A percentile compares a stretch with the other conserved stretches of the same genome.
These are phyloP conservation scores for Talaromyces sp. DNA, from an alignment of 2,329 filamentous ascomycete genomes.

Conservation along the genomic window DNA sequence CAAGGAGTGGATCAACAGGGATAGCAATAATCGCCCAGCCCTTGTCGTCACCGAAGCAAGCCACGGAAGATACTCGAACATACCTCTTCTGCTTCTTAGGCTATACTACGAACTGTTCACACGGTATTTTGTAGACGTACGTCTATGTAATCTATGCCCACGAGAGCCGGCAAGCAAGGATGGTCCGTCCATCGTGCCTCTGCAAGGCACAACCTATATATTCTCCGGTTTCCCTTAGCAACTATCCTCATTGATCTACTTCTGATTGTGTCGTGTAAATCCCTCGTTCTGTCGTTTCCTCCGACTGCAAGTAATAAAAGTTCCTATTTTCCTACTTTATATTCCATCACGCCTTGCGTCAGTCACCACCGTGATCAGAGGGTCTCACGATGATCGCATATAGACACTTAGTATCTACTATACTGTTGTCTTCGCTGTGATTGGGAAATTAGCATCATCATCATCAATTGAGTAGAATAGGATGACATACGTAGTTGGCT, in stretches of 20 bases:
- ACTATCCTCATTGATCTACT: slow-evolving; percentile 13
- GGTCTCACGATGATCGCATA: not conserved
- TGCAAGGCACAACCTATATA: slow-evolving; percentile 16
- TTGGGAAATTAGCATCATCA: not conserved
- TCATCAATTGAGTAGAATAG: not conserved
- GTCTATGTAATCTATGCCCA: not conserved
- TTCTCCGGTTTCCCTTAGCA: slow-evolving; percentile 19
- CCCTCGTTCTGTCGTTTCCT: slow-evolving; percentile 12
- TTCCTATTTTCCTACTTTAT: slow-evolving; percentile 13
- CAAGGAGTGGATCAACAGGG: slow-evolving; percentile 4
- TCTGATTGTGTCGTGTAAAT: not conserved
- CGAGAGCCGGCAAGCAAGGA: slow-evolving; percentile 11
- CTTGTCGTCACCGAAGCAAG: not conserved
- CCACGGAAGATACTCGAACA: not conserved
- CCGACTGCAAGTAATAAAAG: slow-evolving; percentile 15
- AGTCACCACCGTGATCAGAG: not conserved
- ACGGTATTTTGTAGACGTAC: not conserved
- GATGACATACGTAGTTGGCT: not conserved
- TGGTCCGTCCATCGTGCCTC: slow-evolving; percentile 8
- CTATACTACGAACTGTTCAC: not conserved
- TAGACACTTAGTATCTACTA: not conserved
- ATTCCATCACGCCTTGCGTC: slow-evolving; percentile 13
- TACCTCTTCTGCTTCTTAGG: too few species aligned
- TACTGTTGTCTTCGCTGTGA: not conserved
- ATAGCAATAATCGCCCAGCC: not conserved